Evolutionary conservation across 148 eudicot species (phyloP), one percentile per base, ranked within the genome.

Genomic region (Fallopia convolvulus): DNA sequence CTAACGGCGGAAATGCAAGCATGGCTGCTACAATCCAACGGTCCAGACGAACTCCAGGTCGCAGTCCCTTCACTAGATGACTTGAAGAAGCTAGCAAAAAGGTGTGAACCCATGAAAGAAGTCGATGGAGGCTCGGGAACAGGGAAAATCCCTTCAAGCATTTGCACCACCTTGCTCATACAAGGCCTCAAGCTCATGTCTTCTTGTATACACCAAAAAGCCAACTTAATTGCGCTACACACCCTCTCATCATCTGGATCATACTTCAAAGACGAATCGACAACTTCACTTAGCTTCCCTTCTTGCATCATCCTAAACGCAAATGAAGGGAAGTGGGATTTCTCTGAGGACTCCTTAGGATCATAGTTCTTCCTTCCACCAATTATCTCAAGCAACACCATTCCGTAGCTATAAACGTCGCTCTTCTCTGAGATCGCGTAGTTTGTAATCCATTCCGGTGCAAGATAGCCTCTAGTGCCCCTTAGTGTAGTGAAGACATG

Each of bases 121-220:
- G 98, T 84, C 1, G 85, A 85, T 2, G 99, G 98, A 7, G 99
- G 99, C 0, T 82, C 78, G 20, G 88, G 87, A 74, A 91, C 93
- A 11, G 77, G 84, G 63, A 83, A 76, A 36, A 93, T 52, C 58
- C 98, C 97, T 80, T 93, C 97, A 4, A 95, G 97, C 99, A 95
- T 95, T 74, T 95, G 99, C 21, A 91, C 97, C 4, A 95, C 98
- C 79, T 81, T 90, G 1, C 88, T 84, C 98, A 95, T 95, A 1
- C 97, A 74, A 15, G 99, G 99, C 48, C 98, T 87, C 0, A 89
- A 83, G 6, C 78, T 39, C 94, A 91, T 91, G 49, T 93, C 99
- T 74, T 92, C 99, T 61, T 95, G 99, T 78, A 95, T 93, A 80
- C 99, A 95, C 99, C 99, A 95, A 78, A 95, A 73, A 58, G 98